These are phyloP conservation scores for Tremella yokohamensis DNA, from an alignment of 768 basidiomycete genomes.

Conservation along the genomic window DNA sequence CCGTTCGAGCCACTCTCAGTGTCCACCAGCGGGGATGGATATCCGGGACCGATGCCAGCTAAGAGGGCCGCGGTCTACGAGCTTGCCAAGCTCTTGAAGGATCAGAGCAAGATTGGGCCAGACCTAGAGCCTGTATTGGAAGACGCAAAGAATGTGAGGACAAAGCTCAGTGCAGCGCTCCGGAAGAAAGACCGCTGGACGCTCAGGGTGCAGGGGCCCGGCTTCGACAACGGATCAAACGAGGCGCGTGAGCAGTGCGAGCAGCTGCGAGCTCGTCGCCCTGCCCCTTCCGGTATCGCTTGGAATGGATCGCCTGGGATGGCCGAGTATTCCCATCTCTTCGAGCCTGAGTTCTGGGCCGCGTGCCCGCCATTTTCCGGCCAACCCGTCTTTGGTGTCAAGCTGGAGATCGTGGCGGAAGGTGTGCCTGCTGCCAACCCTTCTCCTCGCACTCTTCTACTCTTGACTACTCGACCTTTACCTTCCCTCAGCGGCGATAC, in stretches of 20 bases:
- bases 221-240: no score
- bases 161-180: no score
- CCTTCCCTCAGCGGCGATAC: constrained; percentile 9
- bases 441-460: constrained; percentile 11
- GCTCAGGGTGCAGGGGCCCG: no score
- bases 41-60: constrained; percentile 19
- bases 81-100: constrained; percentile 16
- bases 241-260: no score
- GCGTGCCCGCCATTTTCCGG: constrained; percentile 14
- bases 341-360: constrained; percentile 21
- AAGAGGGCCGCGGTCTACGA: constrained; percentile 23
- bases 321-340: constrained; percentile 9
- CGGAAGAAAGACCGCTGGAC: no score
- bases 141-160: no score
- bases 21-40: constrained; percentile 8
- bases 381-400: no score
- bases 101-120: constrained; percentile 16
- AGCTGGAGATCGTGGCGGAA: no score
- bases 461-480: constrained; percentile 25
- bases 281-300: background rate
- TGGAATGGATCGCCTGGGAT: constrained; percentile 10
- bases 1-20: background rate
- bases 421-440: no score
- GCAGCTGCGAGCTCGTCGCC: background rate
- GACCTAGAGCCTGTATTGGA: constrained; percentile 1